These are phyloP conservation scores for Annulohypoxylon truncatum DNA, from an alignment of 2,329 filamentous ascomycete genomes.

Conservation along the genomic window DNA sequence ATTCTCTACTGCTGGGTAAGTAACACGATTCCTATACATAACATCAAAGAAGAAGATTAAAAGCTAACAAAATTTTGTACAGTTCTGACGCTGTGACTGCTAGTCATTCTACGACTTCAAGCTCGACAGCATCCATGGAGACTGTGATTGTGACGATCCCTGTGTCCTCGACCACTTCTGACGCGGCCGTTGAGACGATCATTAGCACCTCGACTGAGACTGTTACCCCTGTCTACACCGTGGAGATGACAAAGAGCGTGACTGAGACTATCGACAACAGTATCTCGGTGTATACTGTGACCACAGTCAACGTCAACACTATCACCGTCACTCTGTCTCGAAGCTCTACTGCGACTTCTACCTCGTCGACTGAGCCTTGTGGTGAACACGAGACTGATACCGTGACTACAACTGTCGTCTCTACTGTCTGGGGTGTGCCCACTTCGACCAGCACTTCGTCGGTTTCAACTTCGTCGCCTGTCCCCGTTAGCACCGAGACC, in stretches of 20 bases:
- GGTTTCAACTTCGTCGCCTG: neutral
- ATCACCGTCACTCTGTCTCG: constrained; percentile 6
- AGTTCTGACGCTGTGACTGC: constrained; percentile 19
- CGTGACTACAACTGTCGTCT: constrained; percentile 14
- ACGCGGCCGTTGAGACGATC: constrained; percentile 8
- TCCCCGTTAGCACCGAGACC: neutral
- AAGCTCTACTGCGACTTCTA: neutral
- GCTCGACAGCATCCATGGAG: neutral
- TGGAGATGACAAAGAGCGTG: constrained; percentile 19
- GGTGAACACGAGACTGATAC: constrained; percentile 25
- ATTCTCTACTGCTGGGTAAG: constrained; percentile 28
- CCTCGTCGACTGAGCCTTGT: constrained; percentile 12
- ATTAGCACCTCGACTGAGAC: constrained; percentile 31
- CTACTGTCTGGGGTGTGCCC: constrained; percentile 21
- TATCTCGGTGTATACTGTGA: constrained; percentile 1
- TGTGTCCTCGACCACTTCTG: neutral
- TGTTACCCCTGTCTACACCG: constrained; percentile 13
- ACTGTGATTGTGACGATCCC: neutral
- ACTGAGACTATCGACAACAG: neutral
- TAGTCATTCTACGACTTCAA: neutral
- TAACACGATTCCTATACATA: neutral
- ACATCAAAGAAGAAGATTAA: neutral
- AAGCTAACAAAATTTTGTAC: constrained; percentile 15
- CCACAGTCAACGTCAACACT: neutral
- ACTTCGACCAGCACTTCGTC: neutral